Base-by-base conservation (phyloP, 768 basidiomycete genomes). In the Porphyrellus cyaneotinctus region DNA sequence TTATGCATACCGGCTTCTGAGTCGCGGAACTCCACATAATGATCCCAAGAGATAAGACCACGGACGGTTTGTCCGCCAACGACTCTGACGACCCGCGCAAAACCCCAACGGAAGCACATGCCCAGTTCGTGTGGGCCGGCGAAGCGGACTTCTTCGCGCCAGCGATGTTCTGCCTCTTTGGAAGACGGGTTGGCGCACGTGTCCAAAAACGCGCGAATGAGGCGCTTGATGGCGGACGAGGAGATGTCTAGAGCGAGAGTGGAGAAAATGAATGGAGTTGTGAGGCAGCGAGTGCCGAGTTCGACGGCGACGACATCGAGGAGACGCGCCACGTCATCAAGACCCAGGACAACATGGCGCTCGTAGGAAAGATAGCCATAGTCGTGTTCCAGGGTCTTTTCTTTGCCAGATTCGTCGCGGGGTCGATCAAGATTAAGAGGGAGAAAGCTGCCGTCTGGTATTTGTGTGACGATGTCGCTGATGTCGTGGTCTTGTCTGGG, bases 61-160 rank as follows among this genome's bases (percentile, higher is more conserved):
- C 91, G 80, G n/a, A 86, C 80, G 41, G 87, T 85, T 56, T 82
- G 76, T 1, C 85, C 86, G 30, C 78, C 80, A 17, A 83, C 78
- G 4, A 88, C 78, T 43, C 91, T 71, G 31, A 91, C 79, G 42
- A 91, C 81, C 23, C 94, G 75, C 3, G 85, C 88, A 6, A 98
- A 78, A 30, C 86, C 91, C 97, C 97, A 99, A 22, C 95, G 84
- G 30, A 98, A 75, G 61, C 87, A 82, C 86, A 95, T 94, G 6
- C 87, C 93, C 14, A 98, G 75, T 63, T 97, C 91, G 55, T 95
- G 86, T 12, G 91, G 86, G 6, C 83, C 85, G 0, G 92, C 89
- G 63, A 95, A 90, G 31, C 75, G 73, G 2, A 92, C 85, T 64
- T 97, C 94, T 59, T 92, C 86, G 38, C 80, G 76, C 84, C 86